These are phyloP conservation scores for Chlorella ohadii DNA, from an alignment of 139 green algal genomes.

Conservation along the genomic window DNA sequence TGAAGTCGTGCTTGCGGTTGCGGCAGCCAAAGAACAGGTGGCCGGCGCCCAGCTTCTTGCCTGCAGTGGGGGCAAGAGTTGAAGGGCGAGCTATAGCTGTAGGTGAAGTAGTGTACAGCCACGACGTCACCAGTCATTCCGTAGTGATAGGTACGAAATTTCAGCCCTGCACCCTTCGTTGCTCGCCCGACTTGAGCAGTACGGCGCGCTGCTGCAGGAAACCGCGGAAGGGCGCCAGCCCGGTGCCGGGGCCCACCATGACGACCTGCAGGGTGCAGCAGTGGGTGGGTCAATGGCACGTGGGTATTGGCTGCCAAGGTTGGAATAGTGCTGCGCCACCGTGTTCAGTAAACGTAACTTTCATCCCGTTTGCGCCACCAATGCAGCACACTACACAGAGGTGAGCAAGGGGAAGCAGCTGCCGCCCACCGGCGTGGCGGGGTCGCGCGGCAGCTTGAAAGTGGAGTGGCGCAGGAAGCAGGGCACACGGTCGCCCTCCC, in stretches of 20 bases:
- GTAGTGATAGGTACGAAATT: no score
- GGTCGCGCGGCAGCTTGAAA: constrained; percentile 89
- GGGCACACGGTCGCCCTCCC: constrained; percentile 51
- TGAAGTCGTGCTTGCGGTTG: constrained; percentile 78
- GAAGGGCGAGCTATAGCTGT: no score
- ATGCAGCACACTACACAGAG: no score
- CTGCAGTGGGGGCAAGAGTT: background rate
- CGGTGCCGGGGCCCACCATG: constrained; percentile 97
- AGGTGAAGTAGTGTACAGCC: no score
- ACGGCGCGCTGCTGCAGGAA: constrained; percentile 92
- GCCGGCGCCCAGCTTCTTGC: constrained; percentile 67
- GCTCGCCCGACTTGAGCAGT: constrained; percentile 17
- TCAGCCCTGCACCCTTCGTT: no score
- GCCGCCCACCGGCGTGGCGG: constrained; percentile 75
- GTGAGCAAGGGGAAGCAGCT: no score
- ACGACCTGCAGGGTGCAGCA: constrained; percentile 42
- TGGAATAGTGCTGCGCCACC: no score
- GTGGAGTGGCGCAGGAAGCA: constrained; percentile 86
- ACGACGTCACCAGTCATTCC: no score
- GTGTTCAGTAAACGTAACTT: no score
- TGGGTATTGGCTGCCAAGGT: no score
- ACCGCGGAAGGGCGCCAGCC: constrained; percentile 95
- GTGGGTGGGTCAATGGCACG: no score
- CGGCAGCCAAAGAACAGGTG: constrained; percentile 94
- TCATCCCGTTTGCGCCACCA: no score